phyloP scores from a whole-genome alignment of 148 eudicot species.

The Rhododendron griersonianum region DNA sequence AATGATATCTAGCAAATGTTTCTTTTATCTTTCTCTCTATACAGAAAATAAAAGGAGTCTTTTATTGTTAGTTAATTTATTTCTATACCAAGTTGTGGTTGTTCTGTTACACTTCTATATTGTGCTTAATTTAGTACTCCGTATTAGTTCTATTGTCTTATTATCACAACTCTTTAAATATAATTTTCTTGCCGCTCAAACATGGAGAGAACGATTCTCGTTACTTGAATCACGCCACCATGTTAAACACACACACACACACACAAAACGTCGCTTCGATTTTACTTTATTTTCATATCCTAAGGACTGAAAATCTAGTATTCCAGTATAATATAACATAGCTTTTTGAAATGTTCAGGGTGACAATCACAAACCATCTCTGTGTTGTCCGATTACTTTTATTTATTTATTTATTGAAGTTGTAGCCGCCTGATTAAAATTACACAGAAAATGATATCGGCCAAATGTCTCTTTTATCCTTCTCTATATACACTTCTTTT shows the following conservation, averaged over 20 bases:
- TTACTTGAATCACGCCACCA: neutral
- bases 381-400: neutral
- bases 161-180: neutral
- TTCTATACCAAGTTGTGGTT: neutral
- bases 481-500: neutral
- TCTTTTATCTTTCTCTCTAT: too few species aligned
- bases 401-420: neutral
- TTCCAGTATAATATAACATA: neutral
- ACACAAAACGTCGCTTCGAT: neutral
- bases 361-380: neutral
- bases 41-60: too few species aligned
- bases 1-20: too few species aligned
- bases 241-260: too few species aligned
- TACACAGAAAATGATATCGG: too few species aligned
- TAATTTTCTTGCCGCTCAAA: neutral
- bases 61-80: neutral
- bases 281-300: neutral
- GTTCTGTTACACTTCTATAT: too few species aligned
- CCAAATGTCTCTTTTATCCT: neutral
- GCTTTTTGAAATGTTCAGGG: neutral
- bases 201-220: neutral
- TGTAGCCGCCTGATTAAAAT: neutral
- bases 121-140: neutral
- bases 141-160: neutral
- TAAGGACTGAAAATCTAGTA: neutral